Conservation (phyloP, 805 yeast genomes). For the Lipomyces sp. region DNA sequence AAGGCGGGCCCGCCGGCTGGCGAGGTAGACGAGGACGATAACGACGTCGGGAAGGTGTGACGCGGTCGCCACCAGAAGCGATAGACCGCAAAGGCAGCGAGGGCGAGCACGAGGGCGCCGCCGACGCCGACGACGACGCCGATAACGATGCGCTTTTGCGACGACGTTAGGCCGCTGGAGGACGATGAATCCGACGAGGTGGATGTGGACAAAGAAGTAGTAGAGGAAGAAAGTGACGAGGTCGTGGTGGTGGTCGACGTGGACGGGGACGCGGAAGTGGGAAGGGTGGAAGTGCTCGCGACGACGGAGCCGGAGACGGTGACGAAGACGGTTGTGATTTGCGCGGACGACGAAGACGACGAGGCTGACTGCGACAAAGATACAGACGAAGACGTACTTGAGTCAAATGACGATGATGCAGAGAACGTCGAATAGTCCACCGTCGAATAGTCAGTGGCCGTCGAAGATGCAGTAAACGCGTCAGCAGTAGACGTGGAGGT, state of each 20-base stretch:
- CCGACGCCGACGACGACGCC: slow-evolving; percentile 74
- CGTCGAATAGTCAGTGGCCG: too few species aligned
- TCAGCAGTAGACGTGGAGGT: too few species aligned
- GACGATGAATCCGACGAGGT: background rate
- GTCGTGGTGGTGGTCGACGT: background rate
- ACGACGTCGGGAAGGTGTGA: too few species aligned
- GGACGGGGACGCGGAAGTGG: background rate
- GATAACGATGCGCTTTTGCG: slow-evolving; percentile 53
- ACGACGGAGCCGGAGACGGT: slow-evolving; percentile 2
- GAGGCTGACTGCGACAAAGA: too few species aligned
- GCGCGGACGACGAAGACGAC: slow-evolving; percentile 23
- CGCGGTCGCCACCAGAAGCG: background rate
- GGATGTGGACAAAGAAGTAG: background rate
- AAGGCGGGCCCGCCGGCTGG: background rate
- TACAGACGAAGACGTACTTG: too few species aligned
- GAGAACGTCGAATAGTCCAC: too few species aligned
- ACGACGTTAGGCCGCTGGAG: slow-evolving; percentile 47
- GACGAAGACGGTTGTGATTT: slow-evolving; percentile 13
- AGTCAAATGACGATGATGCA: too few species aligned
- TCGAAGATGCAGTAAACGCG: too few species aligned
- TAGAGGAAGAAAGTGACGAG: background rate
- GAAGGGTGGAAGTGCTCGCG: background rate
- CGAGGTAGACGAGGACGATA: too few species aligned
- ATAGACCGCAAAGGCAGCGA: slow-evolving; percentile 33
- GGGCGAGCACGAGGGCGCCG: slow-evolving; percentile 52